Base-by-base conservation (phyloP, 148 eudicot species). In the Selenicereus undatus region DNA sequence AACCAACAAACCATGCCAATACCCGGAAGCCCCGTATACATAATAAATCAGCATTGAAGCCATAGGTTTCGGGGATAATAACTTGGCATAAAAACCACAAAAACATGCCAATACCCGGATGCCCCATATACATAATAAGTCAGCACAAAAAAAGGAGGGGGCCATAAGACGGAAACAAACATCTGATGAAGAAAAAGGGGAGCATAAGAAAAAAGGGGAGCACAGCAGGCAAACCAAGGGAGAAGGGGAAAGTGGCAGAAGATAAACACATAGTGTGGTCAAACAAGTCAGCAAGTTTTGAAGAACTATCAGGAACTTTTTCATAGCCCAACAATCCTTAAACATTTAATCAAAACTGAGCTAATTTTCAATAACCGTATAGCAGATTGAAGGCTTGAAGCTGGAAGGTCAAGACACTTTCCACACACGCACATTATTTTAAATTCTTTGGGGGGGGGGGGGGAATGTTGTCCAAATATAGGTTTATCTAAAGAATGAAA, bases 401-500 rank as follows among this genome's bases (percentile, higher is more conserved):
- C 22, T 30, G 42, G 36, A 69, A 26, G 29, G 72, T 30, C 26
- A 51, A 45, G 4, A 74, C 22, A 48, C 4, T n/a, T 51, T 26
- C 18, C 9, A 51, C 30, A 45, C 3, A 51, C 11, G 1, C 62
- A 51, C 56, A 45, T 51, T 14, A 11, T 24, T 14, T 43, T n/a
- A 75, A 22, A 52, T 72, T 72, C 75, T 42, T 42, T 32, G 1
- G 32, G 32, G 32, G 32, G 20, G 45, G 43, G 43, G 8, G 43
- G 8, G 8, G 8, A 39, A 39, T 74, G 21, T 12, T 22, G 30
- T 75, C 35, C 68, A 64, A 22, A 27, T 11, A 14, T 66, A 66
- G 71, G 71, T 4, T 68, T 21, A 74, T 65, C 51, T 36, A 30
- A 42, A 30, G 42, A n/a, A n/a, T 66, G 83, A 48, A 56, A 35